Base-by-base conservation (phyloP, 257 asterid genomes). In the Ocimum tenuiflorum region DNA sequence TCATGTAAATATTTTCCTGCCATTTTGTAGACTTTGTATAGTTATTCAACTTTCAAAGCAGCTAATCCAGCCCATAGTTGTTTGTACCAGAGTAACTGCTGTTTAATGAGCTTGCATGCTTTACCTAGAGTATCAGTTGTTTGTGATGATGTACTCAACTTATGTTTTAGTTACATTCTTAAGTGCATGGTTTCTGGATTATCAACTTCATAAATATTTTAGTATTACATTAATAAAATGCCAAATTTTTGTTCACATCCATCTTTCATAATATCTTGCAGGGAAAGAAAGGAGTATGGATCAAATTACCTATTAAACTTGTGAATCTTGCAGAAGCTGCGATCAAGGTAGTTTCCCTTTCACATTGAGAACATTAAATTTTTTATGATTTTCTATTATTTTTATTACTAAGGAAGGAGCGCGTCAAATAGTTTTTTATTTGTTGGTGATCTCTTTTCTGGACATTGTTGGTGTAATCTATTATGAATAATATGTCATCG, bases 231-330 rank as follows among this genome's bases (percentile, higher is more conserved):
- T 24, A 45, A 13, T 63, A 29, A 51, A 18, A 17, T 35, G 55
- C 43, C 50, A 22, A 11, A 18, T 29, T 41, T 14, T 3, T 9
- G 17, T 2, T 35, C 27, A 13, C 61, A n/a, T 13, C 45, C 23
- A 35, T 52, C 7, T 43, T 15, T 42, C 18, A 35, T 49, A 5
- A n/a, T 62, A 43, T 68, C 8, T 49, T 75, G 78, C 82, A 88
- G 95, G 94, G 87, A 11, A 88, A 85, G 83, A 88, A 81, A 78
- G 95, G 90, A n/a, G 82, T 85, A 14, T 88, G 95, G 94, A 72
- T 88, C 70, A 85, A 88, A 58, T 10, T 88, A 52, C 94, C 91
- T 9, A 80, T 85, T 72, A 56, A 77, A 62, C 82, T 85, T 24
- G 84, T 67, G 71, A 81, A 75, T 78, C 88, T 88, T 33, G 77